Percentiles rank a stretch among this genome's conserved stretches.
phyloP scores from a whole-genome alignment of 176 grass and related monocot genomes.

The Elymus sibiricus region DNA sequence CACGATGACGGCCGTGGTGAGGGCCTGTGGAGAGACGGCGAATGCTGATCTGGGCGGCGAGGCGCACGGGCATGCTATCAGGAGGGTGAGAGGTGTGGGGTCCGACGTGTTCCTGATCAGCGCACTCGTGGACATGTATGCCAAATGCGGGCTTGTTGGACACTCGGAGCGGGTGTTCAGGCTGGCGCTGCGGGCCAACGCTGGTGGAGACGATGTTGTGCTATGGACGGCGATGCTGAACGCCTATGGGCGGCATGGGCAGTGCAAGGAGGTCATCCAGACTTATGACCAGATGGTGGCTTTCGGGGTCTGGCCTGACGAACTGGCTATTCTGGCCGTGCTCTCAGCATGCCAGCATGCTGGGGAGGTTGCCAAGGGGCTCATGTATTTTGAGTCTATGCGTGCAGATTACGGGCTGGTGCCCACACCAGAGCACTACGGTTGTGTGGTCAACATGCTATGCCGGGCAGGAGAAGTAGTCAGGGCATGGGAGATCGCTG shows the following conservation, averaged over 20 bases:
- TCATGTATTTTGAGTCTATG: conserved; percentile 49
- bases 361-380: conserved; percentile 46
- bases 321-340: conserved; percentile 48
- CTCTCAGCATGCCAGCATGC: conserved; percentile 61
- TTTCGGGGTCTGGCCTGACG: conserved; percentile 37
- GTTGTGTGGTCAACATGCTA: conserved; percentile 61
- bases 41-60: conserved; percentile 20
- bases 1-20: conserved; percentile 45
- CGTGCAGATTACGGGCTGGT: conserved; percentile 12
- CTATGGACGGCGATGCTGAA: conserved; percentile 68
- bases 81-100: conserved; percentile 14
- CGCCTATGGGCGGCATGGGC: conserved; percentile 51
- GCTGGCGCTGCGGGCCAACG: not conserved
- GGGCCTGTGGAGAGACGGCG: conserved; percentile 41
- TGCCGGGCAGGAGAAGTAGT: conserved; percentile 47
- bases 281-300: conserved; percentile 49
- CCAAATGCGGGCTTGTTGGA: conserved; percentile 47
- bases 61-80: conserved; percentile 40
- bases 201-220: conserved; percentile 35
- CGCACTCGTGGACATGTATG: conserved; percentile 61
- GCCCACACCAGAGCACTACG: conserved; percentile 49
- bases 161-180: conserved; percentile 36
- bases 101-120: conserved; percentile 37
- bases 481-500: conserved; percentile 57
- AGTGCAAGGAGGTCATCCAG: conserved; percentile 44